Conservation (phyloP, 108 stramenopile genomes). For the Pseudonitzschia delicatissima region DNA sequence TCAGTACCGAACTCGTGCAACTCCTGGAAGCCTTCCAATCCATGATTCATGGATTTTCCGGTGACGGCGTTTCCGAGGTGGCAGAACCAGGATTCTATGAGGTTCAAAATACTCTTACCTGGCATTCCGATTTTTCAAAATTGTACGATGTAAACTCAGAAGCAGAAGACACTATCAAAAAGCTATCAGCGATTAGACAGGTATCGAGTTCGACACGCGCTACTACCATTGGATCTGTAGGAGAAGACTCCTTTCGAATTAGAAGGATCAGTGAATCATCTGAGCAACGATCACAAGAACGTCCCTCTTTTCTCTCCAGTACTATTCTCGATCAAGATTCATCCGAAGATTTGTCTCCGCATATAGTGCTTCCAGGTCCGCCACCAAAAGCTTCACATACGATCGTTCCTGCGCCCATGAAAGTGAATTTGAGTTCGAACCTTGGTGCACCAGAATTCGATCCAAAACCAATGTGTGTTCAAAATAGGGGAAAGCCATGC, state of each 20-base stretch:
- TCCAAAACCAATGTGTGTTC: not conserved
- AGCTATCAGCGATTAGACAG: not conserved
- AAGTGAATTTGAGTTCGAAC: not conserved
- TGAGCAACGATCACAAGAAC: no score
- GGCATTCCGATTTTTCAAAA: constrained; percentile 39
- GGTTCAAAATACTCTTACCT: constrained; percentile 28
- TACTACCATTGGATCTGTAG: constrained; percentile 2
- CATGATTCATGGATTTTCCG: constrained; percentile 27
- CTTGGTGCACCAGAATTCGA: not conserved
- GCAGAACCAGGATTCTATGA: constrained; percentile 15
- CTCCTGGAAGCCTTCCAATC: constrained; percentile 38
- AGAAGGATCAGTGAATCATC: no score
- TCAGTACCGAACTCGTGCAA: constrained; percentile 44
- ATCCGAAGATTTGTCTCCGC: not conserved
- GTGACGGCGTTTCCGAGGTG: constrained; percentile 28
- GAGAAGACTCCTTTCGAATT: no score
- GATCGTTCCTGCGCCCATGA: not conserved
- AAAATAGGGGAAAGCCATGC: not conserved
- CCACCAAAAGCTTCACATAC: not conserved
- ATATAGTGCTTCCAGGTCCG: not conserved
- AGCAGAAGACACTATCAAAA: constrained; percentile 7
- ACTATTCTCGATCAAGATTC: not conserved
- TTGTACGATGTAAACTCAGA: constrained; percentile 21
- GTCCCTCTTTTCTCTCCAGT: not conserved
- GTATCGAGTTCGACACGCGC: not conserved